phyloP scores from a whole-genome alignment of 1,139 yeast species.

The Scheffersomyces illinoinensis region DNA sequence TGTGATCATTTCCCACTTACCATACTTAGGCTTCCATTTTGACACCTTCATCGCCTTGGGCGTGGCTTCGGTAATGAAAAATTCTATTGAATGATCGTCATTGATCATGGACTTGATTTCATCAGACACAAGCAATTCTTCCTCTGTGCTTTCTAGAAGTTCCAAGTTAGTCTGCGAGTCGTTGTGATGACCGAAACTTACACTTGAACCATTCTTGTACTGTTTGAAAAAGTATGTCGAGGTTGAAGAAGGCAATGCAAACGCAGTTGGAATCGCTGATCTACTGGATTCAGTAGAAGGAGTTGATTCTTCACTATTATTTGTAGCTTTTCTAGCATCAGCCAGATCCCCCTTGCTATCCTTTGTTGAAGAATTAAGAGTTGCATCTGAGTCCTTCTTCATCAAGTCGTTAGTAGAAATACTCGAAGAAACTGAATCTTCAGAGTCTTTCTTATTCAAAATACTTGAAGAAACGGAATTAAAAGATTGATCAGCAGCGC shows the following conservation, averaged over 20 bases:
- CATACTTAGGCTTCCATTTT: slow-evolving; percentile 44
- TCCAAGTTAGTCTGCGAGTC: not conserved
- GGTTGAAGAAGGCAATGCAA: slow-evolving; percentile 49
- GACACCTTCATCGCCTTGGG: slow-evolving; percentile 43
- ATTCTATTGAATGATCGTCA: slow-evolving; percentile 41
- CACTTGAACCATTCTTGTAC: slow-evolving; percentile 15
- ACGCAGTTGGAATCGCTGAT: slow-evolving; percentile 36
- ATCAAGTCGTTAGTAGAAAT: not conserved
- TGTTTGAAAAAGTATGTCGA: slow-evolving; percentile 43
- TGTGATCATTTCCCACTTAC: slow-evolving; percentile 50
- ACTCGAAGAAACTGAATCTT: not conserved
- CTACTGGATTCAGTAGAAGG: not conserved
- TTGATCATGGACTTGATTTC: slow-evolving; percentile 40
- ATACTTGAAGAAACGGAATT: no score
- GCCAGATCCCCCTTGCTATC: not conserved
- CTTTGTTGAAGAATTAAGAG: not conserved
- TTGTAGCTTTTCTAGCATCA: not conserved
- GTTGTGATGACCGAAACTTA: slow-evolving; percentile 4
- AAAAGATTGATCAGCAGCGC: not conserved
- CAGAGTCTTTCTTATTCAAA: no score
- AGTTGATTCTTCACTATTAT: not conserved
- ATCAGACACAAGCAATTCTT: slow-evolving; percentile 31
- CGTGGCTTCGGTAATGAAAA: slow-evolving; percentile 35
- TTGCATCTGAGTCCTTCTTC: not conserved
- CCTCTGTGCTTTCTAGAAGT: slow-evolving; percentile 4